Evolutionary conservation across 2,329 filamentous ascomycete genomes (phyloP), one percentile per base, ranked within the genome.

Genomic region (Albifimbria verrucaria): DNA sequence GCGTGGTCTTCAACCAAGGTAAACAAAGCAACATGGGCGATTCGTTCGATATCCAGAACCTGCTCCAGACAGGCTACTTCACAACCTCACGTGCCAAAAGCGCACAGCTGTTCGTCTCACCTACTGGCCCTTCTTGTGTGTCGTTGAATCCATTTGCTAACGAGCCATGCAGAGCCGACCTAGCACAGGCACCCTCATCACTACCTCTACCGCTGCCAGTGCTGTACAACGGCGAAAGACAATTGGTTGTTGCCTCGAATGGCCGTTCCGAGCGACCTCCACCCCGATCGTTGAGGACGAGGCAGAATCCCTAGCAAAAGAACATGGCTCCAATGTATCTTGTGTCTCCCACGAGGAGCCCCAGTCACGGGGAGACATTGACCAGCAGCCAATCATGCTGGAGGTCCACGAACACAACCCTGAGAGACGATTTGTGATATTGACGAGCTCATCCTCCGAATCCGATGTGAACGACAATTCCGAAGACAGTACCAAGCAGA

Each of bases 281-380:
- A 6, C 87, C 87, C 86, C 88, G 4, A 84, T 70, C 32, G 86
- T 87, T 47, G 88, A 92, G 66, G 88, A 92, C 64, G 88, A 90
- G 66, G 72, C 66, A 17, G 77, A 74, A 15, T 82, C 87, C 7
- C 68, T 90, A 36, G 80, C 79, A 6, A 83, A 78, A 65, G 88
- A 92, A 64, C 70, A 81, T 60, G 75, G 76, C 23, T 69, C 70
- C 49, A 50, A 11, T 55, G 67, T 36, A 59, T 59, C 49, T 66
- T 59, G 43, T 62, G 58, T 54, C 11, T 58, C 55, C 51, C 76
- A 73, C 52, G 85, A 87, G 58, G 82, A 86, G 53, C 77, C 81
- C 24, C 76, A 77, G 48, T 78, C 79, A 53, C 81, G 81, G 52
- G 89, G 89, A 39, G 79, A 81, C 6, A 69, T 87, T 53, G 86